Base-by-base conservation (phyloP, 225 moss, liverwort and hornwort species). In the Sphagnum contortum region DNA sequence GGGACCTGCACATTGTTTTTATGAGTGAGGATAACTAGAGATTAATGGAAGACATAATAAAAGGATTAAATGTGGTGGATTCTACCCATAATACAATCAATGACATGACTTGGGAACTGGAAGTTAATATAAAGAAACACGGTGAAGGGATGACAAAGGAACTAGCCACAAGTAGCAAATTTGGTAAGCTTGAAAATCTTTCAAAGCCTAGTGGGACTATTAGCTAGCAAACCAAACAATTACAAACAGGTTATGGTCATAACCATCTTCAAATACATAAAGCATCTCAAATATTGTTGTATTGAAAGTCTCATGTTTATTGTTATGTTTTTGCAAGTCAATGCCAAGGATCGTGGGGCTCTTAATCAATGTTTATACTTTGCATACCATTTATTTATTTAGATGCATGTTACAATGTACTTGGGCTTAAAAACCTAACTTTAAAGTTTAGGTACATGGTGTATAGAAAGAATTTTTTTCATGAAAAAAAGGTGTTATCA, bases 11-110 rank as follows among this genome's bases (percentile, higher is more conserved):
- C 50, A 81, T 88, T 70, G 91, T 91, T 13, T 91, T 81, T 49
- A 91, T 91, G 91, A 91, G 88, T 75, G 88, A 91, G 75, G 76
- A 82, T 52, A 91, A 91, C 67, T 77, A 88, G 74, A 83, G 91
- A 50, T 78, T 91, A 9, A 88, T 91, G 52, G 91, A 91, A 73
- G 88, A 75, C 62, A 82, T 91, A 66, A 74, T 91, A 55, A 75
- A 77, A 71, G 74, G 64, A 67, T 68, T 70, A 47, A 79, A 71
- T 6, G 53, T 68, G 55, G 79, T 69, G 65, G 66, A 65, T 71
- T 67, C 62, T 52, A 57, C 50, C 3, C 63, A 55, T 55, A 71
- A 60, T 49, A 58, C 64, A 47, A 56, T 48, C 14, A 48, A 60
- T 52, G 57, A 57, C 54, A 70, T 80, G 66, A 14, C 68, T 10